Evolutionary conservation across 2,329 filamentous ascomycete species (phyloP).

Genomic region (Aspergillus eucalypticola): DNA sequence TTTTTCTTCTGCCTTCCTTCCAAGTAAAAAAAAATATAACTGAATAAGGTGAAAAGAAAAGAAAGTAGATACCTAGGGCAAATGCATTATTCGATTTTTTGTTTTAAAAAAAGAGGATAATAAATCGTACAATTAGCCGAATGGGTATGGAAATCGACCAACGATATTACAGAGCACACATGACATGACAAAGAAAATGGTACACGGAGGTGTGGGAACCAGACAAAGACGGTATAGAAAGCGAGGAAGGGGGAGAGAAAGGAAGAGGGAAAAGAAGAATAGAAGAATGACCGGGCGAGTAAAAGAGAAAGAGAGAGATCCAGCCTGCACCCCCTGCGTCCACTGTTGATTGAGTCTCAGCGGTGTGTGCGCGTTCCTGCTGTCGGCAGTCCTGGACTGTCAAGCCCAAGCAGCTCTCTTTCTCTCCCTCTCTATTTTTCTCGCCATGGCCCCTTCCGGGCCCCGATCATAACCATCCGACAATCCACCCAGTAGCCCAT

Average conservation of each 20-base stretch:
- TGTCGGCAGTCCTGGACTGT: neutral
- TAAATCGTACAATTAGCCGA: constrained; percentile 4
- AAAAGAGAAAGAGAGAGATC: neutral
- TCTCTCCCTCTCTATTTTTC: neutral
- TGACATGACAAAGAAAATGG: constrained; percentile 3
- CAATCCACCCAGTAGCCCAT: constrained; percentile 7
- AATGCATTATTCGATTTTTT: neutral
- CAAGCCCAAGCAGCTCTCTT: neutral
- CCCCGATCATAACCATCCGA: neutral
- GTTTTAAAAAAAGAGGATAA: neutral
- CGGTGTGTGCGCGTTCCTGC: neutral
- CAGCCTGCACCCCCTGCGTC: constrained; percentile 8
- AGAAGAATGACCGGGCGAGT: neutral
- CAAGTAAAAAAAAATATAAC: no score
- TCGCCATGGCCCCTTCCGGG: neutral
- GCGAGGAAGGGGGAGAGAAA: constrained; percentile 2
- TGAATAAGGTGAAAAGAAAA: no score
- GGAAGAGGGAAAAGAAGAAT: constrained; percentile 4
- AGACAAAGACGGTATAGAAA: constrained; percentile 5
- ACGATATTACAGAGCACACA: constrained; percentile 4
- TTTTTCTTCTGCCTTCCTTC: no score
- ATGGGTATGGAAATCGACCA: constrained; percentile 3
- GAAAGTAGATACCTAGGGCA: neutral
- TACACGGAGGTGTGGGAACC: constrained; percentile 10
- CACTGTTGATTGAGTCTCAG: constrained; percentile 9